Evolutionary conservation across 2,329 filamentous ascomycete species (phyloP).

Genomic region (Phialophora tarda): DNA sequence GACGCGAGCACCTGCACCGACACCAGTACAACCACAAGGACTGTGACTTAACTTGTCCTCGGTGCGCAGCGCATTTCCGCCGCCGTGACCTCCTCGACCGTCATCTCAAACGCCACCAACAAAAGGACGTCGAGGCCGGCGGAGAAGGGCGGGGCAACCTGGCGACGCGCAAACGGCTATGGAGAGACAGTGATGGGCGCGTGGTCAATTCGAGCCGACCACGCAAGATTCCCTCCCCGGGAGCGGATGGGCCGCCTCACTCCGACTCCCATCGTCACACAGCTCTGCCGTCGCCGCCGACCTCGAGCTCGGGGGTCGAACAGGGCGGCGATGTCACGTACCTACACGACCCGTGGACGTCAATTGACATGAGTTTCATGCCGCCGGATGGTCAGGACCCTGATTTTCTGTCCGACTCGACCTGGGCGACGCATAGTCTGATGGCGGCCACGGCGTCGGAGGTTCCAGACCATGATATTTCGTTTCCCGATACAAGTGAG

Average conservation of each 20-base stretch:
- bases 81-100: conserved; percentile 47
- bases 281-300: background rate
- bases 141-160: conserved; percentile 54
- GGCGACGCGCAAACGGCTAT: conserved; percentile 58
- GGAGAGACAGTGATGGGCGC: conserved; percentile 55
- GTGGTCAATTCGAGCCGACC: conserved; percentile 47
- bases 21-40: background rate
- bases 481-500: background rate
- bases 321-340: background rate
- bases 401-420: background rate
- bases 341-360: background rate
- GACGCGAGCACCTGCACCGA: background rate
- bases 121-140: conserved; percentile 58
- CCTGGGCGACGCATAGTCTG: background rate
- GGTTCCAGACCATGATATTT: background rate
- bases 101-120: conserved; percentile 60
- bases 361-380: background rate
- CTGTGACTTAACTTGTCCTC: background rate
- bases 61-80: background rate
- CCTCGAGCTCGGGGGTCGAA: background rate
- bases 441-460: background rate
- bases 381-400: background rate
- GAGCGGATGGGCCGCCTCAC: background rate
- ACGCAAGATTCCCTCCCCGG: background rate
- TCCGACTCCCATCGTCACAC: background rate